Evolutionary conservation across 768 basidiomycete genomes (phyloP).

Genomic region (Rubroboletus satanas): DNA sequence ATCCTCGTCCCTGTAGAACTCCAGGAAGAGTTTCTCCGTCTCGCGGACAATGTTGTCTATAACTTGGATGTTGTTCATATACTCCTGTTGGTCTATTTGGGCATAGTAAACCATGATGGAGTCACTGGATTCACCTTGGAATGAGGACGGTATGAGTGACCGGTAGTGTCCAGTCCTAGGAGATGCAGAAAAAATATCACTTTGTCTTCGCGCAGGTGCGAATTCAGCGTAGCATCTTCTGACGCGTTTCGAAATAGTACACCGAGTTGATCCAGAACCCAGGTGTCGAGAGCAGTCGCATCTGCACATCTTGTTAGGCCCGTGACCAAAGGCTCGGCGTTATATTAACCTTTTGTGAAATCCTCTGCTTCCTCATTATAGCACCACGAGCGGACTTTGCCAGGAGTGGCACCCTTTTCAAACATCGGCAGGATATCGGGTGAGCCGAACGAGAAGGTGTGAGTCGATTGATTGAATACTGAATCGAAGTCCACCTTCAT

Average conservation of each 20-base stretch:
- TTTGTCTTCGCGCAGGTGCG: conserved; percentile 52
- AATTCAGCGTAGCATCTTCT: conserved; percentile 42
- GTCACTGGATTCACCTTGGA: conserved; percentile 51
- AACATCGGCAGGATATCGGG: conserved; percentile 92
- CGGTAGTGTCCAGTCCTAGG: conserved; percentile 81
- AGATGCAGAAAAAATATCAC: conserved; percentile 82
- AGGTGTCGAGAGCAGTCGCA: conserved; percentile 71
- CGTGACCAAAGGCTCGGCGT: background rate
- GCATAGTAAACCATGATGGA: background rate
- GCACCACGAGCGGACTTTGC: conserved; percentile 69
- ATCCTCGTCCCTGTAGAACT: conserved; percentile 65
- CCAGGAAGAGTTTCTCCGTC: conserved; percentile 55
- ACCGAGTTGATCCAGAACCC: conserved; percentile 73
- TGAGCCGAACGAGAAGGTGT: conserved; percentile 80
- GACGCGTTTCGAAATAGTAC: conserved; percentile 62
- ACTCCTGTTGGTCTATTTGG: conserved; percentile 51
- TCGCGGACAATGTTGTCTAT: conserved; percentile 72
- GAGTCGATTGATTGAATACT: conserved; percentile 76
- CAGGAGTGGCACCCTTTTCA: conserved; percentile 62
- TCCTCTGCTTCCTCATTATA: conserved; percentile 79
- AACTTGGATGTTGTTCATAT: conserved; percentile 78
- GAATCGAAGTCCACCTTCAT: conserved; percentile 74
- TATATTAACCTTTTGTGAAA: conserved; percentile 68
- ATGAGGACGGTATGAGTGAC: conserved; percentile 81
- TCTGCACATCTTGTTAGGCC: conserved; percentile 38